A percentile compares a stretch with the other conserved stretches of the same genome.
Conservation (phyloP, 163 green algal species). For the Scenedesmus sp. region DNA sequence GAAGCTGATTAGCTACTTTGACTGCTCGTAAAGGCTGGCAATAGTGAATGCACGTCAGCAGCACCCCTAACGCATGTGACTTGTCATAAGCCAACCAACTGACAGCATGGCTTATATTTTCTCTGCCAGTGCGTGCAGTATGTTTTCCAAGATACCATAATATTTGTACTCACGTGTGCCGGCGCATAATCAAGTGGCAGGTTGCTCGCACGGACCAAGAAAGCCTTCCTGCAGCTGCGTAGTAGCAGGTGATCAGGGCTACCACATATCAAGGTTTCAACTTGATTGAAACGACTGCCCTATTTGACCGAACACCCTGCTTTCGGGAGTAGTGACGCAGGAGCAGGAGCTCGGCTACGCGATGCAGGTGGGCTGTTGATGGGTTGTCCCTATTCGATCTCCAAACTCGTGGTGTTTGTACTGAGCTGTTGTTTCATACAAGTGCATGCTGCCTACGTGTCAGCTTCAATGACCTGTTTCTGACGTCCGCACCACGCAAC, state of each 20-base stretch:
- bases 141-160: not conserved
- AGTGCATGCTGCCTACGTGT: not conserved
- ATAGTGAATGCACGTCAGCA: not conserved
- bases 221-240: not conserved
- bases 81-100: not conserved
- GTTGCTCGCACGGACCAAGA: not conserved
- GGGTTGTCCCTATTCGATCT: not conserved
- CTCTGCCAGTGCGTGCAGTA: not conserved
- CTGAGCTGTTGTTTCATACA: not conserved
- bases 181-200: not conserved
- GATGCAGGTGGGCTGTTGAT: not conserved
- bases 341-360: slow-evolving; percentile 9
- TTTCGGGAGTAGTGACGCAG: not conserved
- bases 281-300: not conserved
- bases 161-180: not conserved
- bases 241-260: not conserved
- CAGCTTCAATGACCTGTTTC: not conserved
- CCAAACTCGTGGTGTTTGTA: not conserved
- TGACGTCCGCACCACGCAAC: slow-evolving; percentile 1
- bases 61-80: slow-evolving; percentile 9
- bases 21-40: not conserved
- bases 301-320: not conserved
- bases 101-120: not conserved
- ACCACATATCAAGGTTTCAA: not conserved
- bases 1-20: not conserved